Base-by-base conservation (phyloP, 2,329 filamentous ascomycete species). In the Ilyonectria sp. region DNA sequence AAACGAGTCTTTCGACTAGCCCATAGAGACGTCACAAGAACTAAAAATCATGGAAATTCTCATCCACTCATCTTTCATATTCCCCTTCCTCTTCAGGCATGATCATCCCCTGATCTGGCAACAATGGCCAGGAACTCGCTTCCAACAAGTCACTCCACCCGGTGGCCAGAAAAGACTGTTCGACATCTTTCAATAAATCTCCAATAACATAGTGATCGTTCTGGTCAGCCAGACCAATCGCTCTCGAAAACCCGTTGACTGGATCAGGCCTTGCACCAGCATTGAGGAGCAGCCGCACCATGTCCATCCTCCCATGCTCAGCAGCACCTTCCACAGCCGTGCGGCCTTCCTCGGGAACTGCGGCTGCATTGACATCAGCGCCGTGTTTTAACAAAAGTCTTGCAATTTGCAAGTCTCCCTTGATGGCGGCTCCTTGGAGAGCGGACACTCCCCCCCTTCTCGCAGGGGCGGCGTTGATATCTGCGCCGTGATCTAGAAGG, bases 231-330 rank as follows among this genome's bases (percentile, higher is more conserved):
- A 64, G 9, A n/a, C 54, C 13, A 6, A 64, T 60, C 1, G 62
- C 55, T 15, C 10, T 52, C 0, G 55, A 40, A 11, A 46, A 54
- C 21, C 55, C 62, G 1, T 8, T n/a, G 21, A 21, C 9, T 26
- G 17, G 11, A 19, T 54, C 21, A 21, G 61, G 61, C 13, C 17
- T 21, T 4, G 55, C 61, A 10, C 55, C 55, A 15, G 26, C 29
- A 10, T 23, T 60, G 2, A 64, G 46, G 13, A 64, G 62, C 6
- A 47, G 47, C 17, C 29, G 46, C 8, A 64, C 47, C 55, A 64
- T 64, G 2, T 64, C 62, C 9, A 60, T 46, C 47, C 62, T 64
- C 13, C 62, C 62, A 9, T 60, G 47, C 40, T 64, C 62, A 4
- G 62, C 62, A 1, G 62, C 62, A 4, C 62, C 62, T 21, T 64